Conservation (phyloP, 805 yeast species). For the Saccharomycopsis microspora region DNA sequence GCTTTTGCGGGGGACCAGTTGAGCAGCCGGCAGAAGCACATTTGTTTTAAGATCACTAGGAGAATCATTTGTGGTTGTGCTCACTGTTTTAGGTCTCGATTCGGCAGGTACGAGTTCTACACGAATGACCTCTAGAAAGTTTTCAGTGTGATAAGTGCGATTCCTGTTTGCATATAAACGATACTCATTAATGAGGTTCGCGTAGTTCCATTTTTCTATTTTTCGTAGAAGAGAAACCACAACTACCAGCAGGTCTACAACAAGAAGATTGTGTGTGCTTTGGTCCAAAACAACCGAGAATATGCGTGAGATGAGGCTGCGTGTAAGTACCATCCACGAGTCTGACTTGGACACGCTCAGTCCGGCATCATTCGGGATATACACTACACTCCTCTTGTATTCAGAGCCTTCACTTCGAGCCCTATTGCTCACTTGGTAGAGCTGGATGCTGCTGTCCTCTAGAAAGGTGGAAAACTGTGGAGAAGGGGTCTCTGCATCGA, state of each 20-base stretch:
- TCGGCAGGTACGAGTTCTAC: constrained; percentile 33
- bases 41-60: too few relatives aligned
- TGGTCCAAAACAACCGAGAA: constrained; percentile 54
- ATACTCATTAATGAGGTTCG: constrained; percentile 78
- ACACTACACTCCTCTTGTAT: neutral
- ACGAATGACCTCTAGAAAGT: constrained; percentile 64
- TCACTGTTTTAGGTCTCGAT: too few relatives aligned
- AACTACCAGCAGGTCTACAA: constrained; percentile 73
- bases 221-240: constrained; percentile 73
- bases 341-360: constrained; percentile 20
- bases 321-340: constrained; percentile 71
- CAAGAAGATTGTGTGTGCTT: constrained; percentile 51
- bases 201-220: constrained; percentile 80
- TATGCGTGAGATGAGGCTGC: constrained; percentile 50
- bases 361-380: constrained; percentile 5
- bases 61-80: too few relatives aligned
- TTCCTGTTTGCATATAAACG: constrained; percentile 63
- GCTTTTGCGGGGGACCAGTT: neutral
- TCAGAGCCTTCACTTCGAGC: neutral
- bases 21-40: too few relatives aligned
- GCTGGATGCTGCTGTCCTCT: constrained; percentile 39
- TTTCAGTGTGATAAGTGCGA: constrained; percentile 70
- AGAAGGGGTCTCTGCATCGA: constrained; percentile 83
- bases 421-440: constrained; percentile 20
- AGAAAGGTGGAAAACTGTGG: constrained; percentile 58